Evolutionary conservation across 176 grass and related monocot species (phyloP).

Genomic region (Oryza meyeriana): DNA sequence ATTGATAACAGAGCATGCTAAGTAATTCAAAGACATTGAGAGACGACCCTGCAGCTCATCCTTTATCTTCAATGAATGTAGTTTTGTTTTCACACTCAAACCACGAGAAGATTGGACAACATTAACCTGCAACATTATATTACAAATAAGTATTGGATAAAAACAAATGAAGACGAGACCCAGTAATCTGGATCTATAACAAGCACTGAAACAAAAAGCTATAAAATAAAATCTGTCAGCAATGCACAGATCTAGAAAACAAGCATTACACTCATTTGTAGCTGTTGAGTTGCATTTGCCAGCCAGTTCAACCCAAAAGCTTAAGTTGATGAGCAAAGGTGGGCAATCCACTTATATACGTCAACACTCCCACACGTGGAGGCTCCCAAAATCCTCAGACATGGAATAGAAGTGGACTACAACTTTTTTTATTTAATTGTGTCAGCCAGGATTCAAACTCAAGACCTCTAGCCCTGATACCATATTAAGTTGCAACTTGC

Average conservation of each 20-base stretch:
- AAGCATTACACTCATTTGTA: neutral
- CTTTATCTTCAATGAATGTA: conserved; percentile 89
- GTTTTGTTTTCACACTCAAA: conserved; percentile 82
- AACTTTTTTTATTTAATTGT: too few species aligned
- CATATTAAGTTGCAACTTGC: too few species aligned
- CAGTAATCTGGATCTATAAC: neutral
- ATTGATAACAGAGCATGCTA: conserved; percentile 77
- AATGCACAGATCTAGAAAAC: conserved; percentile 6
- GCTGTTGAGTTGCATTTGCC: neutral
- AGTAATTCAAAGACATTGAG: conserved; percentile 60
- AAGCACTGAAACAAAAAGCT: neutral
- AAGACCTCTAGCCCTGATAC: too few species aligned
- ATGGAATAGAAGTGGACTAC: too few species aligned
- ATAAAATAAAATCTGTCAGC: neutral
- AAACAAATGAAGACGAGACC: neutral
- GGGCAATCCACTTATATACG: too few species aligned
- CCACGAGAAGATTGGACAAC: conserved; percentile 66
- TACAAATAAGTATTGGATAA: conserved; percentile 24
- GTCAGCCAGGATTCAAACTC: too few species aligned
- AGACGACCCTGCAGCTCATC: conserved; percentile 77
- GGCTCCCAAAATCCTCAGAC: too few species aligned
- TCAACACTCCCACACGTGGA: too few species aligned
- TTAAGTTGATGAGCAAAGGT: too few species aligned
- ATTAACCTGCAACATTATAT: conserved; percentile 62
- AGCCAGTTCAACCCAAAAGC: too few species aligned